Percentiles rank a stretch among this genome's conserved stretches.
These are phyloP conservation scores for Geotrichum ghanense DNA, from an alignment of 805 yeast genomes.

Conservation along the genomic window DNA sequence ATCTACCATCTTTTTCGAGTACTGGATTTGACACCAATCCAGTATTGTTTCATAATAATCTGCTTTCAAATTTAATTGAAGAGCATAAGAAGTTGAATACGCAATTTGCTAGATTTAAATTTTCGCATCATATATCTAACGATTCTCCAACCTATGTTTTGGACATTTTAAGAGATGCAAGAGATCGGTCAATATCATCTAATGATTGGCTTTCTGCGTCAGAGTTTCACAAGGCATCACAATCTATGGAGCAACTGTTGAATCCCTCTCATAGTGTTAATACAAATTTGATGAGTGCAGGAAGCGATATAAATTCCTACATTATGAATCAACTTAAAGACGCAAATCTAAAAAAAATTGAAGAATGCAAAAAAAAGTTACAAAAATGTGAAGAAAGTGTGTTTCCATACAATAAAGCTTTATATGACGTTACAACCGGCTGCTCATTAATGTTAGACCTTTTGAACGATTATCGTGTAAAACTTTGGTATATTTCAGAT, in stretches of 20 bases:
- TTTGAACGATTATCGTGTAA: constrained; percentile 14
- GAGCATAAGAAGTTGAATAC: too few relatives aligned
- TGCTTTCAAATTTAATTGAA: too few relatives aligned
- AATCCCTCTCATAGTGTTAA: neutral
- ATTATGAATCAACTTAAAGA: neutral
- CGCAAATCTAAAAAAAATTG: neutral
- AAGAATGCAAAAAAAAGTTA: neutral
- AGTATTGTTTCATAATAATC: too few relatives aligned
- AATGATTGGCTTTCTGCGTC: neutral
- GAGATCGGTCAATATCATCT: neutral
- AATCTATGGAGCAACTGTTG: neutral
- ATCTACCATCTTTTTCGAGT: too few relatives aligned
- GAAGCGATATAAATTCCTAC: neutral
- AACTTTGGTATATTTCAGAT: constrained; percentile 19
- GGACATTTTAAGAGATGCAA: neutral
- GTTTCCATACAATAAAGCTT: constrained; percentile 10
- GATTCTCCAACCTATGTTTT: neutral
- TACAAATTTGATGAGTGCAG: neutral
- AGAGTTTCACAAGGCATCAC: neutral
- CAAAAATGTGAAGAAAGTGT: neutral
- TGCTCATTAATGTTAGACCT: constrained; percentile 6
- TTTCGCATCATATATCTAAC: too few relatives aligned
- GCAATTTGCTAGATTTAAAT: too few relatives aligned
- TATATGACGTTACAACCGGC: constrained; percentile 6
- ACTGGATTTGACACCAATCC: too few relatives aligned